A percentile compares a stretch with the other conserved stretches of the same genome.
These are phyloP conservation scores for Malus sylvestris DNA, from an alignment of 306 rosid genomes.

Conservation along the genomic window DNA sequence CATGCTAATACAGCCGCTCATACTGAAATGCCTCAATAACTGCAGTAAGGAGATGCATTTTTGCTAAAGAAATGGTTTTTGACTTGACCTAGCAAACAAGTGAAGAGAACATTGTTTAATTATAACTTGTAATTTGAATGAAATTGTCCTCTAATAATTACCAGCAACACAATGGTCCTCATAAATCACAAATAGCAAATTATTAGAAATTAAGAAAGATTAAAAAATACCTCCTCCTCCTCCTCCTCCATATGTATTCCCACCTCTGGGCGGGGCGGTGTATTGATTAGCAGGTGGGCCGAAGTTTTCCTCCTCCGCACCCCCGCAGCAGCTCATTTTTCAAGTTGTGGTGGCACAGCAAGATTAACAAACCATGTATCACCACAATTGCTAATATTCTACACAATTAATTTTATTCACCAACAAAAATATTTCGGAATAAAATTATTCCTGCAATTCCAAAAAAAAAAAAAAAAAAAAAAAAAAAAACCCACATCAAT, in stretches of 20 bases:
- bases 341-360: constrained; percentile 23
- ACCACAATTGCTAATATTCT: neutral
- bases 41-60: neutral
- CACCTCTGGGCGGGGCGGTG: constrained; percentile 61
- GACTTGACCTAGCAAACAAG: neutral
- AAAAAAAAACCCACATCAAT: neutral
- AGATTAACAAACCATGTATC: constrained; percentile 36
- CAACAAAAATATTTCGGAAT: neutral
- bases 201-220: neutral
- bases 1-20: neutral
- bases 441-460: neutral
- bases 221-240: constrained; percentile 34
- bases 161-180: neutral
- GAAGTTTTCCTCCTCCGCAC: constrained; percentile 59
- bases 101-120: neutral
- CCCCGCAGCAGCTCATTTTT: constrained; percentile 85
- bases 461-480: too few species aligned
- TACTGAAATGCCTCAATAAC: neutral
- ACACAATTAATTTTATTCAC: neutral
- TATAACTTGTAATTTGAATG: neutral
- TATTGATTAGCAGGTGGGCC: constrained; percentile 63
- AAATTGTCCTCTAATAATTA: neutral
- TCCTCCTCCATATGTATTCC: constrained; percentile 50
- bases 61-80: neutral
- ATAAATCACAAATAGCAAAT: neutral